Percentiles rank a stretch among this genome's conserved stretches.
phyloP scores from a whole-genome alignment of 805 yeast genomes.

The Yamadazyma laniorum region DNA sequence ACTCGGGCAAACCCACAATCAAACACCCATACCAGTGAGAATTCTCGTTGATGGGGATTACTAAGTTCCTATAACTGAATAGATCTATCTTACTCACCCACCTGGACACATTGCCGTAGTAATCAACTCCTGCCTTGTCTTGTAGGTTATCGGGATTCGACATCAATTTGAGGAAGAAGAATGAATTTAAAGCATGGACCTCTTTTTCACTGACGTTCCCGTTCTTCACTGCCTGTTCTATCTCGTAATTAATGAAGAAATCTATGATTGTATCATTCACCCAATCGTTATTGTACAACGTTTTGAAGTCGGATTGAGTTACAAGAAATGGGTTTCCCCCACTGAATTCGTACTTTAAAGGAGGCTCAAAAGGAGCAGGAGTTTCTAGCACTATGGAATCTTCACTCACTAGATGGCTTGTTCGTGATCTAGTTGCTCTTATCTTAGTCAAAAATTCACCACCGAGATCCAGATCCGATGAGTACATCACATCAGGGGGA shows the following conservation, averaged over 20 bases:
- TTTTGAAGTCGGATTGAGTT: conserved; percentile 68
- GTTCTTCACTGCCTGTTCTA: conserved; percentile 34
- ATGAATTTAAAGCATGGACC: conserved; percentile 71
- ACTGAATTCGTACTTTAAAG: conserved; percentile 49
- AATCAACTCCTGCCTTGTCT: conserved; percentile 19
- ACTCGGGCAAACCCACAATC: conserved; percentile 51
- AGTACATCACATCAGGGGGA: not conserved
- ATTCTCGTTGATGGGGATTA: conserved; percentile 79
- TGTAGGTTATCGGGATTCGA: conserved; percentile 17
- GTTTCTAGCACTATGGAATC: conserved; percentile 1
- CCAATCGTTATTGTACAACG: conserved; percentile 81
- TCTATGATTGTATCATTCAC: conserved; percentile 86
- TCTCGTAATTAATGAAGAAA: conserved; percentile 67
- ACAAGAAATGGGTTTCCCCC: conserved; percentile 58
- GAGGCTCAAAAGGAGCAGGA: conserved; percentile 44
- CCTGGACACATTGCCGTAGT: conserved; percentile 62
- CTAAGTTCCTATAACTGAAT: conserved; percentile 53
- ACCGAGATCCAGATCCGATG: no score
- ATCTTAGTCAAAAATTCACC: not conserved
- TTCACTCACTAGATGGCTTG: not conserved
- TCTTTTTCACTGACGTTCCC: conserved; percentile 28
- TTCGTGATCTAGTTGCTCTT: not conserved
- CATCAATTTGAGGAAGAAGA: conserved; percentile 69
- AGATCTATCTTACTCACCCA: conserved; percentile 76
- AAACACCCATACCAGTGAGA: conserved; percentile 89